phyloP scores from a whole-genome alignment of 441 rosid genomes.

The Flueggea neowawraea region DNA sequence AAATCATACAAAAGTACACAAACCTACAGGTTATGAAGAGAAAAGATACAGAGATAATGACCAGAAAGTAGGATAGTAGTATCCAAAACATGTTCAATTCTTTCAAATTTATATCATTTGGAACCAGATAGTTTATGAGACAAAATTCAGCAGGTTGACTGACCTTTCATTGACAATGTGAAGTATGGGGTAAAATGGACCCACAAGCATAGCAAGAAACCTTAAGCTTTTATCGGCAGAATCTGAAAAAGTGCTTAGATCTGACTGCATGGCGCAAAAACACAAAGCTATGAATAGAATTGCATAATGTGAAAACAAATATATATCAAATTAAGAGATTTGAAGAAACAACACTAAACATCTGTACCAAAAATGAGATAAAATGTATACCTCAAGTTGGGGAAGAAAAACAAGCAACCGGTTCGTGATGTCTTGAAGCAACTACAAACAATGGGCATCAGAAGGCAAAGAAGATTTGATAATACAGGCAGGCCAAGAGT shows the following conservation, averaged over 20 bases:
- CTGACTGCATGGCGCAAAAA: slow-evolving; percentile 40
- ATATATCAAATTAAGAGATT: background rate
- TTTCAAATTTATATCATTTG: too few species aligned
- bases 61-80: too few species aligned
- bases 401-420: slow-evolving; percentile 75
- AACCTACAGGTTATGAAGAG: too few species aligned
- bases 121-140: background rate
- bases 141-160: slow-evolving; percentile 17
- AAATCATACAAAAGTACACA: too few species aligned
- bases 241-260: slow-evolving; percentile 57
- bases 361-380: slow-evolving; percentile 12
- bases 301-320: slow-evolving; percentile 9
- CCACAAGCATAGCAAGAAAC: slow-evolving; percentile 78
- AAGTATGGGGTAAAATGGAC: slow-evolving; percentile 80
- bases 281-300: background rate
- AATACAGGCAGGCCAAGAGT: slow-evolving; percentile 12
- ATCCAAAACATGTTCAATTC: too few species aligned
- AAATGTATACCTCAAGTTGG: slow-evolving; percentile 71
- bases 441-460: slow-evolving; percentile 51
- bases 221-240: slow-evolving; percentile 53
- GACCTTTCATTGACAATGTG: slow-evolving; percentile 72
- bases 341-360: background rate
- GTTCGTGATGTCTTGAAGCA: slow-evolving; percentile 79
- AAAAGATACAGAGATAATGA: too few species aligned
- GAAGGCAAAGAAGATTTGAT: slow-evolving; percentile 24